These are phyloP conservation scores for Linaria vulgaris DNA, from an alignment of 257 asterid species.

Conservation along the genomic window DNA sequence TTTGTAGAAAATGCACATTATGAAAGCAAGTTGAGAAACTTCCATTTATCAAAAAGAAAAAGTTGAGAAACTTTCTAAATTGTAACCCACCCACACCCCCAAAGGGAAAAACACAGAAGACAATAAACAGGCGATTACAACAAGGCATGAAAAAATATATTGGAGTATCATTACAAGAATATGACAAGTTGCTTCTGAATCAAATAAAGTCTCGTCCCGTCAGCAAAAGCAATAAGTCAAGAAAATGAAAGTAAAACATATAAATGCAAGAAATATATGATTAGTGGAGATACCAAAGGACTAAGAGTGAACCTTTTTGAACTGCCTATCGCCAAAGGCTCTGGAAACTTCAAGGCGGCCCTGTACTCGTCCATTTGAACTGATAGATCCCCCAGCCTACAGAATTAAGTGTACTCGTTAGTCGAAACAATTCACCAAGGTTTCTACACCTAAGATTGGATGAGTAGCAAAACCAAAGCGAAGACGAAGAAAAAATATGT, in stretches of 20 bases:
- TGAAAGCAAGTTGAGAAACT: not conserved
- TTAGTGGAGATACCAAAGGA: constrained; percentile 16
- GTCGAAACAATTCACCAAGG: constrained; percentile 13
- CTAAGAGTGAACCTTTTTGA: constrained; percentile 67
- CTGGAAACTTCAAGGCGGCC: constrained; percentile 96
- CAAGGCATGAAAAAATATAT: constrained; percentile 2
- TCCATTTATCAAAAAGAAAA: too few relatives aligned
- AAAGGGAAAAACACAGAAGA: not conserved
- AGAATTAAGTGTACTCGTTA: constrained; percentile 25
- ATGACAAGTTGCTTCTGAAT: not conserved
- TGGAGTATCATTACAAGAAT: constrained; percentile 9
- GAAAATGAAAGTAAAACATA: constrained; percentile 22
- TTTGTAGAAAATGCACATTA: not conserved
- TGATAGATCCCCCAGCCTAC: constrained; percentile 87
- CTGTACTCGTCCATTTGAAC: constrained; percentile 86
- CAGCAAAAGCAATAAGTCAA: constrained; percentile 9
- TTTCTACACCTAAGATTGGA: not conserved
- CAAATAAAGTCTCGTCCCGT: constrained; percentile 18
- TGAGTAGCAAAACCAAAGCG: not conserved
- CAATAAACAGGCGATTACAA: not conserved
- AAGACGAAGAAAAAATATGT: not conserved
- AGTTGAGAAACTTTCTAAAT: not conserved
- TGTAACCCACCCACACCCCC: not conserved
- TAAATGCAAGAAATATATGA: not conserved
- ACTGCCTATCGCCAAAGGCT: constrained; percentile 91